Evolutionary conservation across 116 monocot species (phyloP), one percentile per base, ranked within the genome.

Genomic region (Phalaenopsis hybrid): DNA sequence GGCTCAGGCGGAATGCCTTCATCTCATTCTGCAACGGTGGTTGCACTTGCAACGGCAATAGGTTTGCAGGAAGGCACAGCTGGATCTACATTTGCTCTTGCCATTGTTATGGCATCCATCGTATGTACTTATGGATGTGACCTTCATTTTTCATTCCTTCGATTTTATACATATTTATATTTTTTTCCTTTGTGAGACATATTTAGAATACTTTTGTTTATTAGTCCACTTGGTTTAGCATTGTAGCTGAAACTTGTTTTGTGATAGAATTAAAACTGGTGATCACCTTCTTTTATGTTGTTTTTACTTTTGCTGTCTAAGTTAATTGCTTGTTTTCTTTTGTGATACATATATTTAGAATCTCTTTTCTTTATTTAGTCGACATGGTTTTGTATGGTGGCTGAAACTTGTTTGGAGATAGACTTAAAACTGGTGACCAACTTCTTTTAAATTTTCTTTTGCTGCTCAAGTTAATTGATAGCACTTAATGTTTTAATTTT

Each of bases 1-100:
- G 88, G 84, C 11, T 95, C 92, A 67, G 95, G 92, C 49, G 95
- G 95, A 82, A 90, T 92, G 90, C 90, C 92, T 61, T 95, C 92
- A 23, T 95, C 92, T 44, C 90, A 92, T 79, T 89, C 89, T 9
- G 92, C 92, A 48, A 95, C 95, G 18, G 92, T 92, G 43, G 83
- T 86, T 78, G 91, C 91, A 57, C 83, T 95, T 72, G 95, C 92
- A 15, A 77, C 85, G 57, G 89, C 95, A 33, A 83, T 92, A 51
- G 92, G 90, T 74, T 80, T 92, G 52, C 89, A 89, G 79, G 94
- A 95, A 57, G 94, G 94, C 33, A 80, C 76, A 44, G 80, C 73
- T 43, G 85, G 83, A 31, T 95, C 94, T 80, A 80, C 85, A 49
- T 92, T 95, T 86, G 94, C 94, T 49, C 88, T 94, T 78, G 88